Conservation (phyloP, 2,329 filamentous ascomycete species). For the Lachnellula cervina region DNA sequence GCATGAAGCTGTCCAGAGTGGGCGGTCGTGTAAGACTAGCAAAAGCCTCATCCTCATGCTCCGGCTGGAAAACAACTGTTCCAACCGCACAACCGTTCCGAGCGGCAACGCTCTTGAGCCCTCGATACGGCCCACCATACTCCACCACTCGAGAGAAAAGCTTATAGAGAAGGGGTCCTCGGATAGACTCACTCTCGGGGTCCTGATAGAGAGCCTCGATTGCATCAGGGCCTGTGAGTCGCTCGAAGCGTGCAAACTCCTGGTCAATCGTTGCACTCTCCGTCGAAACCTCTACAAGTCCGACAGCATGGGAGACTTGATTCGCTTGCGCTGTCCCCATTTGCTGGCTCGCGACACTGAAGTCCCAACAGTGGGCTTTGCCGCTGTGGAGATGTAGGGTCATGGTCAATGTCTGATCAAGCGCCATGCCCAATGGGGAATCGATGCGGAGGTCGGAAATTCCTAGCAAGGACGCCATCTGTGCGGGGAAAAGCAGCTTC, state of each 20-base stretch:
- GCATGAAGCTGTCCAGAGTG: constrained; percentile 32
- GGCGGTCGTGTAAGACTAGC: background rate
- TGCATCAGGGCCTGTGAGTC: background rate
- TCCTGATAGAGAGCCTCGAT: background rate
- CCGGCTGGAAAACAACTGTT: background rate
- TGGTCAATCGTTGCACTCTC: background rate
- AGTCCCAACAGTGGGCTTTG: background rate
- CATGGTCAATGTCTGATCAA: background rate
- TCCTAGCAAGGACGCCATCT: background rate
- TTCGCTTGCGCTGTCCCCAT: background rate
- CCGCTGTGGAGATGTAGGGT: background rate
- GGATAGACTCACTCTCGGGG: background rate
- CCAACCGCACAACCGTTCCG: background rate
- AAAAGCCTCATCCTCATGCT: background rate
- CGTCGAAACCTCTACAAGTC: background rate
- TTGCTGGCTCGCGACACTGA: background rate
- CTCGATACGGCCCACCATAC: background rate
- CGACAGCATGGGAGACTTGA: background rate
- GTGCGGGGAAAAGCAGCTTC: background rate
- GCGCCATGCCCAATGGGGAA: background rate
- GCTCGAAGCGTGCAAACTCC: background rate
- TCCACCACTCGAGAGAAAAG: background rate
- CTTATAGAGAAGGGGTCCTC: background rate
- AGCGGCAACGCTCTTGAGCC: background rate
- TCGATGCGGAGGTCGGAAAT: background rate